Evolutionary conservation across 768 basidiomycete genomes (phyloP).

Genomic region (Floccularia luteovirens): DNA sequence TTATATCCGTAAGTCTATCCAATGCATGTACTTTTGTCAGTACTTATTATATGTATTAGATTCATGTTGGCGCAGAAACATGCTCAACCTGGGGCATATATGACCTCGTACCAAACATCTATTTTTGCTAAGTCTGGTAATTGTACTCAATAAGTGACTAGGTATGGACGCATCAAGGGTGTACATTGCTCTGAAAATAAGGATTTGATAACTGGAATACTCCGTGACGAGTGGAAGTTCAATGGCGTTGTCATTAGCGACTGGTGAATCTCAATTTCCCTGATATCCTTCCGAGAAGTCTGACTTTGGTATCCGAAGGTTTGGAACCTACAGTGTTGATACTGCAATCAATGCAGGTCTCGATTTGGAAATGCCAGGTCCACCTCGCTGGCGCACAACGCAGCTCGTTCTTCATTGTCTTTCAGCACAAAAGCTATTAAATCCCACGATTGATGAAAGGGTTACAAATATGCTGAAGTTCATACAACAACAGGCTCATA

Average conservation of each 20-base stretch:
- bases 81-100: constrained; percentile 55
- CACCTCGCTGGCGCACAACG: constrained; percentile 58
- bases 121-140: constrained; percentile 1
- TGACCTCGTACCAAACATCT: constrained; percentile 47
- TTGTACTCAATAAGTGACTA: constrained; percentile 13
- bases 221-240: constrained; percentile 73
- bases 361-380: constrained; percentile 75
- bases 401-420: constrained; percentile 27
- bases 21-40: not conserved
- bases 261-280: constrained; percentile 41
- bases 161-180: constrained; percentile 70
- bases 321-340: constrained; percentile 66
- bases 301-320: constrained; percentile 29
- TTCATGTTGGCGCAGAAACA: constrained; percentile 65
- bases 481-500: constrained; percentile 47
- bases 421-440: constrained; percentile 38
- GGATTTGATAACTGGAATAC: constrained; percentile 49
- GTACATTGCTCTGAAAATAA: constrained; percentile 64
- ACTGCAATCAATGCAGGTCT: constrained; percentile 65
- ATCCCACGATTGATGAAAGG: constrained; percentile 39
- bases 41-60: constrained; percentile 18
- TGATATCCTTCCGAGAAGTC: not conserved
- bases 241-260: constrained; percentile 70
- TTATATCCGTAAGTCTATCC: constrained; percentile 47
- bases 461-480: constrained; percentile 43